phyloP scores from a whole-genome alignment of 1,139 yeast genomes.

The Yamadazyma atlantica region DNA sequence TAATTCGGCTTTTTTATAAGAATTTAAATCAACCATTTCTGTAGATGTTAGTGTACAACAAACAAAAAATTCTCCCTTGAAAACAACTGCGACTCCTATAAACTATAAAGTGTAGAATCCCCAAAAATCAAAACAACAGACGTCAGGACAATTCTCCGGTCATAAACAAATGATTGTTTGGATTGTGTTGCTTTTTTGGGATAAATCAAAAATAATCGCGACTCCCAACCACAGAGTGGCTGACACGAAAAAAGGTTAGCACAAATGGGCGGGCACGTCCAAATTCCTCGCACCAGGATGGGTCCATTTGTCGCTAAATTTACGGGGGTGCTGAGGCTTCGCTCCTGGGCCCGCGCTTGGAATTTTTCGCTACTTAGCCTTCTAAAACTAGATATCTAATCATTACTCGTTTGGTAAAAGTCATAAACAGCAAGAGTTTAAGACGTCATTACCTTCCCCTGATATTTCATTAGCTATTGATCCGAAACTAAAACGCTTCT shows the following conservation, averaged over 20 bases:
- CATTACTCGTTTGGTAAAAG: neutral
- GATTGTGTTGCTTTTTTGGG: neutral
- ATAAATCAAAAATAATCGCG: slow-evolving; percentile 1
- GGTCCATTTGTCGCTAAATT: too few relatives aligned
- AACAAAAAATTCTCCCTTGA: neutral
- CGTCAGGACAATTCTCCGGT: neutral
- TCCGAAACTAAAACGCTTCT: too few relatives aligned
- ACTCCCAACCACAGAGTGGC: neutral
- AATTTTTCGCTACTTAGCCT: too few relatives aligned
- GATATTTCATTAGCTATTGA: neutral
- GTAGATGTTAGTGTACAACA: neutral
- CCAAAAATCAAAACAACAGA: neutral
- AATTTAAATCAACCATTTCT: slow-evolving; percentile 15
- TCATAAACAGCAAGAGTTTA: neutral
- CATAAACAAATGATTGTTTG: neutral
- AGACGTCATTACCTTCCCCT: neutral
- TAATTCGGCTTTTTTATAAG: slow-evolving; percentile 37
- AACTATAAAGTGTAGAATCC: neutral
- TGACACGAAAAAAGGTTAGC: too few relatives aligned
- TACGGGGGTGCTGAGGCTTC: too few relatives aligned
- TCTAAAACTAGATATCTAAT: neutral
- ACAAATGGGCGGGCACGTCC: too few relatives aligned
- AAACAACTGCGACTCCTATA: neutral
- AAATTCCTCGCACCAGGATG: too few relatives aligned
- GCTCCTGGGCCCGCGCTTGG: too few relatives aligned